phyloP scores from a whole-genome alignment of 805 yeast genomes.

The Metschnikowia bowlesiae region DNA sequence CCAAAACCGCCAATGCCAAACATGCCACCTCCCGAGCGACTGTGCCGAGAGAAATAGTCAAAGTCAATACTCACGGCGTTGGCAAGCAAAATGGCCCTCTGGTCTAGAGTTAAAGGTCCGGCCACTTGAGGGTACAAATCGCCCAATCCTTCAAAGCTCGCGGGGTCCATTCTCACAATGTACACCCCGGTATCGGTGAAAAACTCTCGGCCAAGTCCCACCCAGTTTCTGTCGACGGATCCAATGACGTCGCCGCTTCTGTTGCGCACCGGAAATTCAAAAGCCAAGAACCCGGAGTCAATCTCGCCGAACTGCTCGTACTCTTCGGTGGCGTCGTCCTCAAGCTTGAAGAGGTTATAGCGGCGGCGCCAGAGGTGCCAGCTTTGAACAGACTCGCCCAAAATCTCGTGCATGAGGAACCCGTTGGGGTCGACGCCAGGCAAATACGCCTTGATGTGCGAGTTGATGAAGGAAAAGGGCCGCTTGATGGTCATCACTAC shows the following conservation, averaged over 20 bases:
- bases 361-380: constrained; percentile 95
- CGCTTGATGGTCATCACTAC: constrained; percentile 63
- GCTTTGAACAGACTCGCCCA: constrained; percentile 87
- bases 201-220: constrained; percentile 87
- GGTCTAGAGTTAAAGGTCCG: constrained; percentile 62
- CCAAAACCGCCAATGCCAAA: constrained; percentile 20
- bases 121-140: constrained; percentile 47
- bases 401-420: constrained; percentile 37
- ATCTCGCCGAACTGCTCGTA: constrained; percentile 81
- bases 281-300: constrained; percentile 82
- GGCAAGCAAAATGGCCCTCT: constrained; percentile 81
- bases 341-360: constrained; percentile 68
- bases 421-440: constrained; percentile 47
- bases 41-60: constrained; percentile 94
- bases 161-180: constrained; percentile 76
- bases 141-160: constrained; percentile 56
- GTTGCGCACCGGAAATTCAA: constrained; percentile 75
- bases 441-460: constrained; percentile 70
- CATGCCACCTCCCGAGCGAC: constrained; percentile 49
- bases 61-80: constrained; percentile 91
- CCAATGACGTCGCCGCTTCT: constrained; percentile 58
- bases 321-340: constrained; percentile 36
- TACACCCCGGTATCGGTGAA: constrained; percentile 95
- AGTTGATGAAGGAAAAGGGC: constrained; percentile 84
- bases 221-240: constrained; percentile 89